phyloP scores from a whole-genome alignment of 2,329 filamentous ascomycete species.

The Fusarium sambucinum region DNA sequence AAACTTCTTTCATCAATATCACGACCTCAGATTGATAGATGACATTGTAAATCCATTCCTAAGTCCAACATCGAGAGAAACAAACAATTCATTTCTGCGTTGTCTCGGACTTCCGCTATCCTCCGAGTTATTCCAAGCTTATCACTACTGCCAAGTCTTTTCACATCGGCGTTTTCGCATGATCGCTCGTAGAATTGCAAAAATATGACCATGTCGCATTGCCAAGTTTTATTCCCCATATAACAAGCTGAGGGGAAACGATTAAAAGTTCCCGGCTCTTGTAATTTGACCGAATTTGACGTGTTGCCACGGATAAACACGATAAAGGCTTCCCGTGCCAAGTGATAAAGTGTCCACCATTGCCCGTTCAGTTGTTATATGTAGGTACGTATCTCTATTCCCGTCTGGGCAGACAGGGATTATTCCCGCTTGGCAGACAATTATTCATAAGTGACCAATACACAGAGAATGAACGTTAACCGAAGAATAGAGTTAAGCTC shows the following conservation, averaged over 20 bases:
- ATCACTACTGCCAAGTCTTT: not conserved
- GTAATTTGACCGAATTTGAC: not conserved
- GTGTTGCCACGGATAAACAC: not conserved
- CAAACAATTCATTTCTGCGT: not conserved
- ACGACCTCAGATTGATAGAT: not conserved
- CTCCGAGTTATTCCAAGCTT: not conserved
- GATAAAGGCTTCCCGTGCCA: slow-evolving; percentile 1
- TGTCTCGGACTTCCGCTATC: not conserved
- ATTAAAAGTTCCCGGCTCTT: not conserved
- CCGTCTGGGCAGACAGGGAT: slow-evolving; percentile 3
- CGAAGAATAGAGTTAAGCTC: slow-evolving; percentile 11
- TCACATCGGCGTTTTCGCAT: not conserved
- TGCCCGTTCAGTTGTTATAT: not conserved
- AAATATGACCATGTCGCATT: not conserved
- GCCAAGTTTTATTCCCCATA: not conserved
- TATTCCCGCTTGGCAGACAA: not conserved
- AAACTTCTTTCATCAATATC: not conserved
- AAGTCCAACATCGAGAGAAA: not conserved
- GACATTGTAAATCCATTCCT: not conserved
- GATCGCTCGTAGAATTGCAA: not conserved
- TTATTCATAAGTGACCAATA: not conserved
- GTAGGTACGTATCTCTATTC: not conserved
- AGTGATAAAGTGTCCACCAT: not conserved
- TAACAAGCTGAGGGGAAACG: not conserved
- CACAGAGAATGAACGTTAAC: not conserved